Base-by-base conservation (phyloP, 331 rosid species). In the Stylosanthes scabra region DNA sequence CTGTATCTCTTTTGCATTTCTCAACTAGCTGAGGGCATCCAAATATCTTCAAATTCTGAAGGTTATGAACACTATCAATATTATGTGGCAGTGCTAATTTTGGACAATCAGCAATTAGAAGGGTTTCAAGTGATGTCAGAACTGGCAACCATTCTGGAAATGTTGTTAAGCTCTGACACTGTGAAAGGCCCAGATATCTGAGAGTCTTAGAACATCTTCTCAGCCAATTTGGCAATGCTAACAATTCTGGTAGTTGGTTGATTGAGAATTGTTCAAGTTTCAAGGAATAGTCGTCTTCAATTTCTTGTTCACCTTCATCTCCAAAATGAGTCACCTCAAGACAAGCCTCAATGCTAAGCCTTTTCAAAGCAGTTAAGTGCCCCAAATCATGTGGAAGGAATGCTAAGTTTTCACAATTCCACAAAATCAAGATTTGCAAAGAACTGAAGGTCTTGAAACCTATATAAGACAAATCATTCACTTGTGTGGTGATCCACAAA, bases 1-100 rank as follows among this genome's bases (percentile, higher is more conserved):
- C 65, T 51, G 70, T 63, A 40, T 63, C 20, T 63, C 8, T 12
- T 40, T 63, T 63, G 44, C 64, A 74, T 28, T 71, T 63, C 78
- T 63, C 78, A 52, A 63, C 55, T 74, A 74, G 78, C 45, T 74
- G 45, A 51, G 78, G 71, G 34, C 63, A 63, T 52, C 71, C 78
- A 52, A 51, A 74, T 63, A 74, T 74, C 64, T 63, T 63, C 0
- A 74, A 74, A 40, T 63, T 63, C 63, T 74, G 78, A 63, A 74
- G 71, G 20, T n/a, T 74, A 25, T 41, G 56, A 52, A 74, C 71
- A 41, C 5, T 45, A 63, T 63, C 34, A 63, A 74, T 63, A 27
- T 63, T 27, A 14, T 74, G 46, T 0, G 78, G 78, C 3, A 74
- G 55, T 5, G 57, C 13, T 61, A 74, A 63, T 2, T 74, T 52